Conservation (phyloP, 805 yeast species). For the Saturnispora halmiae region DNA sequence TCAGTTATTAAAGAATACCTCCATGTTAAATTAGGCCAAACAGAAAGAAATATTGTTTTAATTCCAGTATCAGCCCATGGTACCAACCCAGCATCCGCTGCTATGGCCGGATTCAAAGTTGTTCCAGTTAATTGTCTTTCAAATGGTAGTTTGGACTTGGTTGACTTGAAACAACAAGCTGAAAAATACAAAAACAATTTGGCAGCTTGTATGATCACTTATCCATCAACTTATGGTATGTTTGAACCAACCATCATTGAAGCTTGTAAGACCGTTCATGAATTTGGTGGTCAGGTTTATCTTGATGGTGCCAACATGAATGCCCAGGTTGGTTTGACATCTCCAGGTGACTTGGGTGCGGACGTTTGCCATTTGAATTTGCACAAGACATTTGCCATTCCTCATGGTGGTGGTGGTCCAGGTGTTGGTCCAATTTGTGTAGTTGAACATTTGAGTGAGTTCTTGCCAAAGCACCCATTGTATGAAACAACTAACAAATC, state of each 20-base stretch:
- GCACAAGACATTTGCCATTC: conserved; percentile 95
- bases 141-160: conserved; percentile 80
- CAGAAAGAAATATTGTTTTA: conserved; percentile 73
- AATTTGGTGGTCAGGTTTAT: conserved; percentile 89
- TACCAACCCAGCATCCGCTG: conserved; percentile 97
- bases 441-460: conserved; percentile 65
- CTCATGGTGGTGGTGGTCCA: conserved; percentile 99
- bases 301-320: conserved; percentile 99
- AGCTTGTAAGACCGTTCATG: conserved; percentile 81
- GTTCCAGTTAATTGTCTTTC: conserved; percentile 80
- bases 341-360: conserved; percentile 96
- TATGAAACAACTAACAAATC: conserved; percentile 39
- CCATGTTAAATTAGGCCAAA: conserved; percentile 53
- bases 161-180: conserved; percentile 67
- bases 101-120: conserved; percentile 93
- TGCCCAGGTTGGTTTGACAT: conserved; percentile 95
- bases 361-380: conserved; percentile 96
- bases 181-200: conserved; percentile 55
- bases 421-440: conserved; percentile 99
- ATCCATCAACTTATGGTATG: conserved; percentile 94
- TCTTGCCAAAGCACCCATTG: conserved; percentile 71
- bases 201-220: conserved; percentile 93
- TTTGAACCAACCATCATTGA: conserved; percentile 85
- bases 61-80: conserved; percentile 98
- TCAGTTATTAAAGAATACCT: conserved; percentile 76